These are phyloP conservation scores for Globisporangium viniferum DNA, from an alignment of 352 stramenopile species.

Conservation along the genomic window DNA sequence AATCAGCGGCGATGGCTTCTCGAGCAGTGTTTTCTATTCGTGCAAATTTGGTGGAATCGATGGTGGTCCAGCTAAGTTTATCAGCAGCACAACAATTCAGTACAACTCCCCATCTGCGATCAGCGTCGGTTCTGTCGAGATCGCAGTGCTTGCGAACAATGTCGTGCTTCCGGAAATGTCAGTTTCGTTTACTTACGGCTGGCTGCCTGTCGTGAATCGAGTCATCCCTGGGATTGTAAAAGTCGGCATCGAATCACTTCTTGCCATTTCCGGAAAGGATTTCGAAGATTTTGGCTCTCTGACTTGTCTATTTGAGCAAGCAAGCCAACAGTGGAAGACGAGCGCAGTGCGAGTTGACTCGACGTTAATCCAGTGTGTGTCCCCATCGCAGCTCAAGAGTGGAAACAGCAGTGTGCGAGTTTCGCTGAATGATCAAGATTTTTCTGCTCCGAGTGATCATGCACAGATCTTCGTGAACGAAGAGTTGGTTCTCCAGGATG, in stretches of 20 bases:
- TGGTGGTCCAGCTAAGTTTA: not conserved
- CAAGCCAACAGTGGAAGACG: not conserved
- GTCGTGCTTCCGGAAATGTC: constrained; percentile 2
- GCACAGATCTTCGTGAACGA: constrained; percentile 3
- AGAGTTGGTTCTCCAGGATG: not conserved
- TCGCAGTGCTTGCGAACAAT: constrained; percentile 7
- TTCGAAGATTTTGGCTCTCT: constrained; percentile 7
- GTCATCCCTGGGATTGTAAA: constrained; percentile 1
- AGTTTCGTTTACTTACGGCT: constrained; percentile 1
- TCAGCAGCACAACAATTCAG: not conserved
- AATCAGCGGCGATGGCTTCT: constrained; percentile 12
- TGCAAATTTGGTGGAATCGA: constrained; percentile 3
- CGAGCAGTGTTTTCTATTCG: constrained; percentile 1
- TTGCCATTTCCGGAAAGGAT: constrained; percentile 4
- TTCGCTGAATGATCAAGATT: constrained; percentile 11
- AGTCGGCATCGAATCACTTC: not conserved
- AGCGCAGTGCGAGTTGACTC: constrained; percentile 9
- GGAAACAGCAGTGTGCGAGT: constrained; percentile 7
- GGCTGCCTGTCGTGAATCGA: not conserved
- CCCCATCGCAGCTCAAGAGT: not conserved
- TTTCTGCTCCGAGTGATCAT: not conserved
- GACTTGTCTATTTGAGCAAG: constrained; percentile 9
- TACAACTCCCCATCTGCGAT: not conserved
- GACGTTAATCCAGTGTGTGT: constrained; percentile 3
- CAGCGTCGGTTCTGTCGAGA: not conserved